Evolutionary conservation across 768 basidiomycete genomes (phyloP).

Genomic region (Russula foetens): DNA sequence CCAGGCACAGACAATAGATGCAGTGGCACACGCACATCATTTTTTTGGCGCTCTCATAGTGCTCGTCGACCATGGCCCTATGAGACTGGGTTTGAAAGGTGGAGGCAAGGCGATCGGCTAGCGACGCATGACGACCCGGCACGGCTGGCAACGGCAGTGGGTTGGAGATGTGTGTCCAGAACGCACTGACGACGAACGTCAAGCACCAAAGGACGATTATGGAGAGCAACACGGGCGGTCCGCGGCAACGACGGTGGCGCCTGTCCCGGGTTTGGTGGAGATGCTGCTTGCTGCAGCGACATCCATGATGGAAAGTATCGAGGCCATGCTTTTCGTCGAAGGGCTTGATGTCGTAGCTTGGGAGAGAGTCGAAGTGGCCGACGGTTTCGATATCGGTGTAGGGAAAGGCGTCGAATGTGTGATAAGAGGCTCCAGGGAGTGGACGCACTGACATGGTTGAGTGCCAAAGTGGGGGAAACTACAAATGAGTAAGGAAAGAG

Average conservation of each 20-base stretch:
- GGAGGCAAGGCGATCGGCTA: not conserved
- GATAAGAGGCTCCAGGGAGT: slow-evolving; percentile 10
- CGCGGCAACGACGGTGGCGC: not conserved
- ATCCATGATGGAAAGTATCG: not conserved
- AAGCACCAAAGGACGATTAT: not conserved
- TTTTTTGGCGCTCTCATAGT: not conserved
- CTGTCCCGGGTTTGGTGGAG: too few relatives aligned
- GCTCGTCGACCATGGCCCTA: not conserved
- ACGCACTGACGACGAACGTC: slow-evolving; percentile 3
- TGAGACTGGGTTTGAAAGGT: not conserved
- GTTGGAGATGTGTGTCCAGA: not conserved
- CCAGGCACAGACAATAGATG: not conserved
- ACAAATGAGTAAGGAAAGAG: too few relatives aligned
- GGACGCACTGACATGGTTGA: not conserved
- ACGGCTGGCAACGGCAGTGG: not conserved
- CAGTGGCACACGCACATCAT: not conserved
- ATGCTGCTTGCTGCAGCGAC: too few relatives aligned
- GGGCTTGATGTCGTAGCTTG: not conserved
- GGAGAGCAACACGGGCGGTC: not conserved
- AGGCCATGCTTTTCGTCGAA: not conserved
- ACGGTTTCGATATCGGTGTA: slow-evolving; percentile 2
- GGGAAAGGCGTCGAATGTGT: not conserved
- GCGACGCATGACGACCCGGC: not conserved
- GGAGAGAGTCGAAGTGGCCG: not conserved
- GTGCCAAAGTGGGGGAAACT: not conserved